Base-by-base conservation (phyloP, 305 asterid species). In the Fraxinus greggii region DNA sequence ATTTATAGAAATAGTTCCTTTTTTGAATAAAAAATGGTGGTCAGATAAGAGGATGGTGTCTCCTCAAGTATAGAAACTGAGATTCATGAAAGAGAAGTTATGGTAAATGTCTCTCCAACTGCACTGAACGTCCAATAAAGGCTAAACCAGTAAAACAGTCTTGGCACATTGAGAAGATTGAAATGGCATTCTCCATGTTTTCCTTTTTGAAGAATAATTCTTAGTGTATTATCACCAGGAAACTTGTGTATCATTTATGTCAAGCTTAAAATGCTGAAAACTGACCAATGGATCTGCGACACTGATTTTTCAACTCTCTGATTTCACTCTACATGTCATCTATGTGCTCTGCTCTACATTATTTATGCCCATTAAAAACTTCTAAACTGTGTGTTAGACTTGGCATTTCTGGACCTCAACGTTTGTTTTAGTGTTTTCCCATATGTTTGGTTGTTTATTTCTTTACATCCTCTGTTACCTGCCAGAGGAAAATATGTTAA, bases 361-460 rank as follows among this genome's bases (percentile, higher is more conserved):
- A 69, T 69, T 29, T 69, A 69, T 29, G 75, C 75, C 17, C 75
- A 28, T 69, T 5, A 31, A 31, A 28, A 28, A 31, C 23, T 31
- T 29, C 23, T 29, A 7, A 69, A 29, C 75, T 35, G 51, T 38
- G 56, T 80, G 33, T 69, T 13, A 72, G 59, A 59, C 67, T 61
- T 40, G 36, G 33, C 28, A 56, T 75, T 61, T 36, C 48, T 21
- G 54, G n/a, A 21, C 21, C 63, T 80, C 31, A 2, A 4, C 21
- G 7, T 15, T 75, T 75, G 32, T 40, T 26, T 15, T 3, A 33
- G 51, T 36, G 21, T 63, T 63, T 19, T 40, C 56, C 36, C 56
- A 24, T 51, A 31, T 51, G 2, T 80, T 74, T 65, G 33, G 78
- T 19, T 36, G 56, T 69, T 82, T 67, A n/a, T 13, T 74, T 81